A percentile compares a stretch with the other conserved stretches of the same genome.
Conservation (phyloP, 2,329 filamentous ascomycete species). For the Fusarium hainanense region DNA sequence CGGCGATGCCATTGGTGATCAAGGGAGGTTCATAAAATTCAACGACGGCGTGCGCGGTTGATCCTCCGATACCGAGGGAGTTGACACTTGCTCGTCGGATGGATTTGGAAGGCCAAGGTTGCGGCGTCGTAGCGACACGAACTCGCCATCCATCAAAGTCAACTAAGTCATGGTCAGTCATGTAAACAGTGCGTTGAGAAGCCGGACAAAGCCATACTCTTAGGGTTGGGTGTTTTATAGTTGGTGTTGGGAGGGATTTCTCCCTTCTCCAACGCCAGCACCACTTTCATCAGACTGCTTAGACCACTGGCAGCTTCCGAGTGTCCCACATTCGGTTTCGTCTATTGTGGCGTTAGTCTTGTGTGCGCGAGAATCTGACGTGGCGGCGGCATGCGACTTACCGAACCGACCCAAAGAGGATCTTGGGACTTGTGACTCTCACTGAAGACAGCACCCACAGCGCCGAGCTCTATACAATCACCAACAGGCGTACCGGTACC, state of each 20-base stretch:
- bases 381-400: conserved; percentile 49
- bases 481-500: conserved; percentile 48
- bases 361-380: no score
- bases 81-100: conserved; percentile 47
- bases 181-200: no score
- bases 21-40: conserved; percentile 40
- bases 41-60: conserved; percentile 58
- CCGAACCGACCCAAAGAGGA: conserved; percentile 56
- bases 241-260: conserved; percentile 44
- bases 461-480: conserved; percentile 47
- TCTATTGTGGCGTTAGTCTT: conserved; percentile 43
- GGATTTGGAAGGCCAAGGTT: conserved; percentile 41
- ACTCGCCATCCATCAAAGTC: conserved; percentile 43
- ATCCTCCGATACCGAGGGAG: conserved; percentile 57
- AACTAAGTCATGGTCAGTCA: conserved; percentile 25
- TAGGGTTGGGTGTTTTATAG: conserved; percentile 43
- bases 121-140: conserved; percentile 33
- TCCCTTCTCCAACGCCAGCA: conserved; percentile 43
- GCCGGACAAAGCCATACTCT: conserved; percentile 24
- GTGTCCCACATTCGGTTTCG: conserved; percentile 46
- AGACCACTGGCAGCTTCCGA: conserved; percentile 47
- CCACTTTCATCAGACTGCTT: conserved; percentile 45
- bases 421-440: conserved; percentile 33
- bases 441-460: conserved; percentile 50
- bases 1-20: background rate